Base-by-base conservation (phyloP, 202 grass and related monocot genomes). In the Zizania palustris region DNA sequence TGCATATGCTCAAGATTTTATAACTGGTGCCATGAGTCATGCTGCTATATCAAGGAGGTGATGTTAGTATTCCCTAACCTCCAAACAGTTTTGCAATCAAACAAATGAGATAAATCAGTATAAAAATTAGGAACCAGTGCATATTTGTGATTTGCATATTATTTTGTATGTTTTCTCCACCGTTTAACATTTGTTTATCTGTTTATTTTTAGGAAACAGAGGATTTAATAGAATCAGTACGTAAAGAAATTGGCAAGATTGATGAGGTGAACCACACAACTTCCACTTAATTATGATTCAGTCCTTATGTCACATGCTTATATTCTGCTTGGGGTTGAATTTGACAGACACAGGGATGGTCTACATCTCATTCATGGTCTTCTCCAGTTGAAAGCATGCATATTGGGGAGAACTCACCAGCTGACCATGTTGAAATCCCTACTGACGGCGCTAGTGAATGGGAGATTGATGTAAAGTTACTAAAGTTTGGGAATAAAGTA, bases 401-500 rank as follows among this genome's bases (percentile, higher is more conserved):
- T 66, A 76, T 73, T 62, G 60, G 57, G 38, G 83, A 88, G 22
- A 80, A 80, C 48, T 76, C 79, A 69, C 12, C 67, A 56, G 38
- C 82, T 78, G 88, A 85, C 53, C 87, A 83, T 87, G 89, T 99
- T 69, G 89, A 83, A 74, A 99, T 99, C 87, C 96, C 96, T 67
- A 93, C 83, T 62, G 92, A 96, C 87, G 88, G 88, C 73, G 85
- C 85, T 83, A 91, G 87, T 89, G 92, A 92, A 51, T 99, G 96
- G 96, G 96, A 98, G 85, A 90, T 95, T 83, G 91, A 98, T 86
- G 69, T 84, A 75, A 89, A 82, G 48, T 84, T 90, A 45, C 88
- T 98, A 16, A 90, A 87, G 9, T 86, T 87, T 67, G 96, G 89
- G 77, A 92, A 88, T 81, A 95, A 95, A 90, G 85, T 98, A 71